Evolutionary conservation across 2,329 filamentous ascomycete genomes (phyloP).

Genomic region (Aspergillus spinulosporus): DNA sequence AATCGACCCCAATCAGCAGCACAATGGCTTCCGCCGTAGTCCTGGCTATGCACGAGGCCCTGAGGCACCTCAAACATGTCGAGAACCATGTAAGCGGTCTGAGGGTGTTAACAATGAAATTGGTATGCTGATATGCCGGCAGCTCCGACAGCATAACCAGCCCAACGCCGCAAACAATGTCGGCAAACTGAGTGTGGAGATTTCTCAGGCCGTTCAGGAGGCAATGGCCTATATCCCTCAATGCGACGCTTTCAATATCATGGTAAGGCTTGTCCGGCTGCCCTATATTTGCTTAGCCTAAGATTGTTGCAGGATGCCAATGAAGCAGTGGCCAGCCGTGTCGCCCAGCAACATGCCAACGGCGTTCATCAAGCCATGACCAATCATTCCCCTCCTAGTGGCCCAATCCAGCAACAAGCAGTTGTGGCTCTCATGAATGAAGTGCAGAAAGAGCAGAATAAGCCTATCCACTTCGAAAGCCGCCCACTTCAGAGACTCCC

Average conservation of each 20-base stretch:
- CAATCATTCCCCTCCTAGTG: background rate
- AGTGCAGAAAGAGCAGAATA: constrained; percentile 16
- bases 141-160: constrained; percentile 35
- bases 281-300: background rate
- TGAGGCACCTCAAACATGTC: constrained; percentile 29
- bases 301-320: constrained; percentile 4
- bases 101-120: background rate
- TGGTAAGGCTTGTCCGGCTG: constrained; percentile 15
- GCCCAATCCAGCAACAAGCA: constrained; percentile 18
- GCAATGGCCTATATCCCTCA: constrained; percentile 27
- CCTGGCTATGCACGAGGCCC: constrained; percentile 31
- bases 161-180: constrained; percentile 37
- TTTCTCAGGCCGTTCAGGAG: constrained; percentile 36
- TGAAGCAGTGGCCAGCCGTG: background rate
- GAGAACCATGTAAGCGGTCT: constrained; percentile 28
- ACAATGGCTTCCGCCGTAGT: constrained; percentile 25
- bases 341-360: background rate
- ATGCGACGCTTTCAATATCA: constrained; percentile 18
- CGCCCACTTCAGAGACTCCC: constrained; percentile 8
- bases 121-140: constrained; percentile 7
- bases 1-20: background rate
- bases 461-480: constrained; percentile 3
- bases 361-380: constrained; percentile 1
- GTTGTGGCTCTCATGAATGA: constrained; percentile 18
- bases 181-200: constrained; percentile 34